Base-by-base conservation (phyloP, 2,329 filamentous ascomycete species). In the Diplodia corticola region DNA sequence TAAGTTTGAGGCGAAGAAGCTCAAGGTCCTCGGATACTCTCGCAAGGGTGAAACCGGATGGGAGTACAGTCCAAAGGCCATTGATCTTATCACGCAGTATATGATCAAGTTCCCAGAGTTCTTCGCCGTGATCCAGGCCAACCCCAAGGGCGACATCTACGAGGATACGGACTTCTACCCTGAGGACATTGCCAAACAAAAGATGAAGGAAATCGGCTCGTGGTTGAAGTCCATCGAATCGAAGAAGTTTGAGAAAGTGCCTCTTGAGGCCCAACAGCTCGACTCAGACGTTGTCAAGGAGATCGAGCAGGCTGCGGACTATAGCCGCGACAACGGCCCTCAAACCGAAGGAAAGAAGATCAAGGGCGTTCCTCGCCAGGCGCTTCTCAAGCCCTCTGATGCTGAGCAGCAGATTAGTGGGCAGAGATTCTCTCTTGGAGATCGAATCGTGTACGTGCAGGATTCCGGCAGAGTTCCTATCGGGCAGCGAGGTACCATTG, bases 41-140 rank as follows among this genome's bases (percentile, higher is more conserved):
- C 90, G 93, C 72, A 95, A 95, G 74, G 89, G 89, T 4, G 83
- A 88, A 13, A 90, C 88, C 30, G 95, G 96, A 5, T 99, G 96
- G 96, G 95, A 99, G 78, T 99, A 97, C 77, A 97, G 93, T 73
- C 85, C 87, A 59, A 89, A 91, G 71, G 93, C 95, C 0, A 84
- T 97, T 66, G 85, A 89, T 53, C 80, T 99, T 64, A 86, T 99
- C 63, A 86, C 88, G 49, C 86, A 92, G 70, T 99, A 98, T 78
- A 97, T 98, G 91, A 89, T 90, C 67, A 89, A 88, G 17, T 99
- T 99, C 78, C 95, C 95, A 0, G 92, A 97, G 67, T 98, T 99
- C 78, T 94, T 99, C 74, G 92, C 90, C 9, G 92, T 89, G 4
- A 92, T 99, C 69, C 89, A 93, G 76, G 84, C 85, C 68, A 94